Conservation (phyloP, 176 grass and related monocot species). For the Musa beccarii region DNA sequence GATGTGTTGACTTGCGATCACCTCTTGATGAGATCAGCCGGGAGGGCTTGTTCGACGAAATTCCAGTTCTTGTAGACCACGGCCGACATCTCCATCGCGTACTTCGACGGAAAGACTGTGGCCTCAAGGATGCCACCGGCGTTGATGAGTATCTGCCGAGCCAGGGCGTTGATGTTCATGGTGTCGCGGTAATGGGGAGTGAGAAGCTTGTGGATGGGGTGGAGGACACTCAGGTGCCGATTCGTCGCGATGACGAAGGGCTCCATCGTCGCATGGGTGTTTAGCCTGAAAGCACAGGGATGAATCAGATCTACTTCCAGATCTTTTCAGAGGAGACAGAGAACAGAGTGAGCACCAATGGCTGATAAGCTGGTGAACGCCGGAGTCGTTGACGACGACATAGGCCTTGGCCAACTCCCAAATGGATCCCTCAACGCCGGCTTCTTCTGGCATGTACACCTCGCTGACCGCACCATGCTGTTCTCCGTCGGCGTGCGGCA, state of each 20-base stretch:
- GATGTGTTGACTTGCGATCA: background rate
- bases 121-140: conserved; percentile 9
- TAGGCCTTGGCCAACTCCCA: conserved; percentile 96
- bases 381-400: conserved; percentile 71
- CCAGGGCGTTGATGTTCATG: conserved; percentile 14
- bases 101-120: conserved; percentile 2
- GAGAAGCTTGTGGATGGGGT: conserved; percentile 8
- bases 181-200: conserved; percentile 12
- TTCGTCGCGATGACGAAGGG: conserved; percentile 14
- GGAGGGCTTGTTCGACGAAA: conserved; percentile 9
- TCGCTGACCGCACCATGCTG: conserved; percentile 37
- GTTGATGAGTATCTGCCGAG: conserved; percentile 9
- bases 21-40: conserved; percentile 1
- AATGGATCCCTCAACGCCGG: conserved; percentile 37
- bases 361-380: conserved; percentile 75
- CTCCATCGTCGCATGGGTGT: conserved; percentile 2
- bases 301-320: background rate
- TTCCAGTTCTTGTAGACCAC: conserved; percentile 11
- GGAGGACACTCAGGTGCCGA: conserved; percentile 5
- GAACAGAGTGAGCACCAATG: conserved; percentile 44
- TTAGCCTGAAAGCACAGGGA: background rate
- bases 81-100: conserved; percentile 11
- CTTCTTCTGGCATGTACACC: conserved; percentile 52
- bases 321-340: background rate
- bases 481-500: conserved; percentile 24